These are phyloP conservation scores for Camelina hispida DNA, from an alignment of 345 rosid species.

Conservation along the genomic window DNA sequence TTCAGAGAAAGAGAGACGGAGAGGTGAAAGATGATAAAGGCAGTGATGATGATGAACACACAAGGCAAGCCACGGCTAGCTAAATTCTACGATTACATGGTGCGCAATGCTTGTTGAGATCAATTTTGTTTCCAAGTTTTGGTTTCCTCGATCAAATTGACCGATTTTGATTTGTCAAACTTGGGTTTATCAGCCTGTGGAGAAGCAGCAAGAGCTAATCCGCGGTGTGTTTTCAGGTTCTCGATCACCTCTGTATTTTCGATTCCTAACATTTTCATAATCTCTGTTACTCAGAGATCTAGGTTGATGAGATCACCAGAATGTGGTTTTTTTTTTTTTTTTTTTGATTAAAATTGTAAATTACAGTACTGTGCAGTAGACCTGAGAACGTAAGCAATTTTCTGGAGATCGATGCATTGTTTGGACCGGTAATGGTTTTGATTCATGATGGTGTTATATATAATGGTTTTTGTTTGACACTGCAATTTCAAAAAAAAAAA, in stretches of 20 bases:
- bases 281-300: constrained; percentile 18
- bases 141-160: neutral
- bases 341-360: constrained; percentile 6
- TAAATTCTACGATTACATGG: constrained; percentile 83
- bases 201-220: constrained; percentile 90
- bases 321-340: neutral
- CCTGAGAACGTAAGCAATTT: constrained; percentile 91
- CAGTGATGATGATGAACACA: constrained; percentile 85
- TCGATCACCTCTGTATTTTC: neutral
- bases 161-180: constrained; percentile 14
- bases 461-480: no score
- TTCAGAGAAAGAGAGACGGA: neutral
- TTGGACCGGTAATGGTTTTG: constrained; percentile 67
- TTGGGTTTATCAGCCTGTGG: constrained; percentile 55
- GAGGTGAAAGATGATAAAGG: constrained; percentile 65
- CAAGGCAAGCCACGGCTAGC: constrained; percentile 94
- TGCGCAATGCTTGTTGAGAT: constrained; percentile 23
- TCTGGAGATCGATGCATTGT: constrained; percentile 74
- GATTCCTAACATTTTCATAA: constrained; percentile 1
- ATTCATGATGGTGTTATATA: no score
- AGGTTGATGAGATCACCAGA: neutral
- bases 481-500: neutral
- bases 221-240: constrained; percentile 83
- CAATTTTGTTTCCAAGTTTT: neutral
- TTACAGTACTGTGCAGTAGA: constrained; percentile 77